A percentile compares a stretch with the other conserved stretches of the same genome.
These are phyloP conservation scores for Bonia amplexicaulis DNA, from an alignment of 176 grass and related monocot genomes.

Conservation along the genomic window DNA sequence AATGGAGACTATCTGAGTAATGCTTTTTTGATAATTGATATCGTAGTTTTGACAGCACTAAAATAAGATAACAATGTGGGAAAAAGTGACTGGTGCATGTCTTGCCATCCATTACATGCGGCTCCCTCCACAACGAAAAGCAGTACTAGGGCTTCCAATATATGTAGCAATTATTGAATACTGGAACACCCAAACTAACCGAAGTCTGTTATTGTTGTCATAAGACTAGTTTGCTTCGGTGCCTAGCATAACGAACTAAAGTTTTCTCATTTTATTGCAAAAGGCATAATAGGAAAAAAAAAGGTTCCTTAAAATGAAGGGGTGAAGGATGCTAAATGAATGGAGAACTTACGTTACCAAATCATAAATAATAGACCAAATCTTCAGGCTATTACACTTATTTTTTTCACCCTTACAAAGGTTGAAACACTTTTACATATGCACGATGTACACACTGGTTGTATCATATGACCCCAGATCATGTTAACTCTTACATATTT, in stretches of 20 bases:
- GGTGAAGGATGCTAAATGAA: neutral
- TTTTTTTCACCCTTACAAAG: neutral
- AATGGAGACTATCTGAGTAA: neutral
- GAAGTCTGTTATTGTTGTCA: neutral
- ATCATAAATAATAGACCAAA: neutral
- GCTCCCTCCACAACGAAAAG: neutral
- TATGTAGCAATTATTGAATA: neutral
- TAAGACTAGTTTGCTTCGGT: neutral
- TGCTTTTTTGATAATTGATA: neutral
- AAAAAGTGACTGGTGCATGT: neutral
- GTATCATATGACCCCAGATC: neutral
- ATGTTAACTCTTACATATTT: neutral
- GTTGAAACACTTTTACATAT: neutral
- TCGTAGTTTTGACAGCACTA: neutral
- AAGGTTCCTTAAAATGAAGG: neutral
- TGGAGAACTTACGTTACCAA: neutral
- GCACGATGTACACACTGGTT: conserved; percentile 2
- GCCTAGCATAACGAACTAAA: neutral
- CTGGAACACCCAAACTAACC: neutral
- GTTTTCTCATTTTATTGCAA: too few species aligned
- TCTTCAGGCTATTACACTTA: neutral
- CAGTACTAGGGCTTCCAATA: neutral
- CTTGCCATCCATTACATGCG: neutral
- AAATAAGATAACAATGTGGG: neutral
- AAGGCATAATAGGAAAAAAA: neutral